These are phyloP conservation scores for Phyllostachys edulis DNA, from an alignment of 176 grass and related monocot genomes.

Conservation along the genomic window DNA sequence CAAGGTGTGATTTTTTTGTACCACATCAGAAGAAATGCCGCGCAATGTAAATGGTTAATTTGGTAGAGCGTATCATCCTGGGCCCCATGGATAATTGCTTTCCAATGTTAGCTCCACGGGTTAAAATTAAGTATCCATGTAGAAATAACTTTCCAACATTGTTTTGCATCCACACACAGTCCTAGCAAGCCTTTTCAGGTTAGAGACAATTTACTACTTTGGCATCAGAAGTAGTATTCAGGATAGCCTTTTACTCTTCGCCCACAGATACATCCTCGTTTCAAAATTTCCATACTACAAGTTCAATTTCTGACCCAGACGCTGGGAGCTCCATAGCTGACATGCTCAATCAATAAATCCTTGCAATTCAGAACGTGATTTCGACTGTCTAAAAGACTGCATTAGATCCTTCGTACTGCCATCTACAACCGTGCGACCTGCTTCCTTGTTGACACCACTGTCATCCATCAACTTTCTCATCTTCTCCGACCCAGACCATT, in stretches of 20 bases:
- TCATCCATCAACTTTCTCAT: conserved; percentile 89
- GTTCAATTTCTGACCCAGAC: conserved; percentile 3
- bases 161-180: background rate
- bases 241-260: background rate
- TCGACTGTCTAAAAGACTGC: background rate
- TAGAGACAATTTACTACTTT: conserved; percentile 3
- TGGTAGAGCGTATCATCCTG: background rate
- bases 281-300: background rate
- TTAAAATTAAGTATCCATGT: background rate
- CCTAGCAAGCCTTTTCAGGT: background rate
- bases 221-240: background rate
- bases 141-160: background rate
- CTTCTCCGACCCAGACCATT: conserved; percentile 64
- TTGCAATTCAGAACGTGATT: conserved; percentile 10
- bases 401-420: conserved; percentile 21
- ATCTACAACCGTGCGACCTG: conserved; percentile 52
- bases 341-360: background rate
- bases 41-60: background rate
- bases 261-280: background rate
- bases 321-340: background rate
- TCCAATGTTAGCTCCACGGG: background rate
- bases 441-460: conserved; percentile 73
- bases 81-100: background rate
- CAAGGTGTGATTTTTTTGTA: background rate
- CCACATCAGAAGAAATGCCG: background rate